These are phyloP conservation scores for Plantago ovata DNA, from an alignment of 257 asterid species.

Conservation along the genomic window DNA sequence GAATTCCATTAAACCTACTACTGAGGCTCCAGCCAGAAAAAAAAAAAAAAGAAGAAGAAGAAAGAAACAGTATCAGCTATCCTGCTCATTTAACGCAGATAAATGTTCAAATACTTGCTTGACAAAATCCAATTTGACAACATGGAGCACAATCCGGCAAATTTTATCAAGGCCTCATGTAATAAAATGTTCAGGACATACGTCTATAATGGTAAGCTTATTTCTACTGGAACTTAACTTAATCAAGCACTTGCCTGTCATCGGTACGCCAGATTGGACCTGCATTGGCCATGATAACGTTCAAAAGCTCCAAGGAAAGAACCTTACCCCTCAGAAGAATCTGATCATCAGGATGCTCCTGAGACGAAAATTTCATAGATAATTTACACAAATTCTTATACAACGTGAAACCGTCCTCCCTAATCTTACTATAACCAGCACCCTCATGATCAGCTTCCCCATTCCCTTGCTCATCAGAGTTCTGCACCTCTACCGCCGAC, in stretches of 20 bases:
- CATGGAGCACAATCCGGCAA: no score
- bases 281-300: constrained; percentile 83
- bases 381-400: constrained; percentile 94
- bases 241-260: constrained; percentile 65
- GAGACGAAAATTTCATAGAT: constrained; percentile 92
- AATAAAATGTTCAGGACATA: constrained; percentile 6
- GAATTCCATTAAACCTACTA: constrained; percentile 5
- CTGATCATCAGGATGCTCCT: constrained; percentile 87
- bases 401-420: constrained; percentile 87
- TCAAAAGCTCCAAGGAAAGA: constrained; percentile 90
- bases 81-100: not conserved
- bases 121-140: no score
- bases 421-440: constrained; percentile 63
- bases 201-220: not conserved
- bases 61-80: not conserved
- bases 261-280: constrained; percentile 87
- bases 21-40: not conserved
- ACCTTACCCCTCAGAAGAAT: constrained; percentile 90
- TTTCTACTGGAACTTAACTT: constrained; percentile 19
- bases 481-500: constrained; percentile 34
- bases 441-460: constrained; percentile 32
- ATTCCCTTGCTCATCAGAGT: constrained; percentile 30
- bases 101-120: not conserved
- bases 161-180: no score
- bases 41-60: not conserved